These are phyloP conservation scores for Lachancea cidri DNA, from an alignment of 805 yeast genomes.

Conservation along the genomic window DNA sequence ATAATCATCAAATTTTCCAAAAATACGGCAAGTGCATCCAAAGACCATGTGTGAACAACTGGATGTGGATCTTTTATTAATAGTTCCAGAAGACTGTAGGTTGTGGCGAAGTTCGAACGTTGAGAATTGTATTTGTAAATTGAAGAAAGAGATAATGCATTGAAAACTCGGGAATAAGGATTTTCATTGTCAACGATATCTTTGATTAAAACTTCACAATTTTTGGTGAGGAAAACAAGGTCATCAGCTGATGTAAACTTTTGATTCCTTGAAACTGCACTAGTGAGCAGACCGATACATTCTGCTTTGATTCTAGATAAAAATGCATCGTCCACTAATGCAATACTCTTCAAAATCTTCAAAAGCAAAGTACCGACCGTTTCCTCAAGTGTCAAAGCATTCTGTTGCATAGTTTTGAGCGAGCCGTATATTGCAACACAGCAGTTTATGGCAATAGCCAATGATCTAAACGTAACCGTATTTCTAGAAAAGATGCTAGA, in stretches of 20 bases:
- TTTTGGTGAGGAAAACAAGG: slow-evolving; percentile 1
- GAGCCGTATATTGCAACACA: slow-evolving; percentile 59
- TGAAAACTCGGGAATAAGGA: slow-evolving; percentile 60
- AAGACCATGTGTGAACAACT: slow-evolving; percentile 66
- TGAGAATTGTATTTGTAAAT: slow-evolving; percentile 40
- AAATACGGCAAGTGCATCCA: slow-evolving; percentile 52
- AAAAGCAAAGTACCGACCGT: slow-evolving; percentile 42
- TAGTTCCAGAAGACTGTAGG: slow-evolving; percentile 53
- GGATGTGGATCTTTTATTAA: slow-evolving; percentile 81
- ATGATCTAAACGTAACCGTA: slow-evolving; percentile 31
- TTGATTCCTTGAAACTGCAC: slow-evolving; percentile 28
- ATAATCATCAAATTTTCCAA: slow-evolving; percentile 52
- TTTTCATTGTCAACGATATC: slow-evolving; percentile 59
- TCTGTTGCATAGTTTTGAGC: slow-evolving; percentile 25
- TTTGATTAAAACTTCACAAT: slow-evolving; percentile 46
- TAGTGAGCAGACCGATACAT: slow-evolving; percentile 48
- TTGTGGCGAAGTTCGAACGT: slow-evolving; percentile 36
- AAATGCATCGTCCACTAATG: slow-evolving; percentile 35
- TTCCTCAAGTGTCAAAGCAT: slow-evolving; percentile 26
- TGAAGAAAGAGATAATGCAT: slow-evolving; percentile 45
- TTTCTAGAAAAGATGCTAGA: slow-evolving; percentile 44
- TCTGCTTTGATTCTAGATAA: slow-evolving; percentile 48
- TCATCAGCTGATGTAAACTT: slow-evolving; percentile 8
- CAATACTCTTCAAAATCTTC: slow-evolving; percentile 46
- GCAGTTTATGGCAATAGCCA: slow-evolving; percentile 56